Base-by-base conservation (phyloP, 2,329 filamentous ascomycete genomes). In the Stromatinia cepivora region DNA sequence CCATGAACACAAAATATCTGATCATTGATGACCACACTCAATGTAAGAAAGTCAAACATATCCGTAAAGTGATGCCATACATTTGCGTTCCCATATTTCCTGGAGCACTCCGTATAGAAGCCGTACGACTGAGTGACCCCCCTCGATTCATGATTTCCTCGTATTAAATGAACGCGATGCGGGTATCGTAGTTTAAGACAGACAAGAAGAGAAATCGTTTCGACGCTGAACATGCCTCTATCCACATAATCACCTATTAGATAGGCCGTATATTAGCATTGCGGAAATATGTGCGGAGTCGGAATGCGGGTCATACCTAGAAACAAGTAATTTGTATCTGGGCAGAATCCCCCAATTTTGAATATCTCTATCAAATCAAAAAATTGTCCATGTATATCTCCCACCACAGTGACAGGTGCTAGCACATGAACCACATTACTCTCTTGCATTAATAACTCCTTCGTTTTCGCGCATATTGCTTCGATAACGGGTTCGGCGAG, bases 21-120 rank as follows among this genome's bases (percentile, higher is more conserved):
- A 80, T 99, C 92, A 80, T 98, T 97, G 79, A 99, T 99, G 73
- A 99, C 94, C 71, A 98, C 96, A 76, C 92, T 97, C 69, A 99
- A 84, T 10, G 94, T 98, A 73, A 99, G 85, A 80, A 97, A 99
- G 82, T 99, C 95, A 81, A 99, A 99, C 94, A 99, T 98, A 82
- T 99, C 95, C 74, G 95, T 99, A 79, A 99, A 99, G 80, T 98
- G 95, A 81, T 99, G 95, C 95, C 95, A 99, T 31, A 99, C 95
- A 77, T 95, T 97, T 73, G 95, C 93, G 78, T 97, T 98, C 79
- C 95, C 95, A 81, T 99, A 99, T 82, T 99, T 99, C 75, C 95
- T 90, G 28, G 92, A 93, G 81, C 95, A 99, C 79, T 99, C 95
- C 31, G 95, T 98, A 80, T 99, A 99, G 83, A 99, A 99, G 69